Base-by-base conservation (phyloP, 331 rosid species). In the Saraca asoca region DNA sequence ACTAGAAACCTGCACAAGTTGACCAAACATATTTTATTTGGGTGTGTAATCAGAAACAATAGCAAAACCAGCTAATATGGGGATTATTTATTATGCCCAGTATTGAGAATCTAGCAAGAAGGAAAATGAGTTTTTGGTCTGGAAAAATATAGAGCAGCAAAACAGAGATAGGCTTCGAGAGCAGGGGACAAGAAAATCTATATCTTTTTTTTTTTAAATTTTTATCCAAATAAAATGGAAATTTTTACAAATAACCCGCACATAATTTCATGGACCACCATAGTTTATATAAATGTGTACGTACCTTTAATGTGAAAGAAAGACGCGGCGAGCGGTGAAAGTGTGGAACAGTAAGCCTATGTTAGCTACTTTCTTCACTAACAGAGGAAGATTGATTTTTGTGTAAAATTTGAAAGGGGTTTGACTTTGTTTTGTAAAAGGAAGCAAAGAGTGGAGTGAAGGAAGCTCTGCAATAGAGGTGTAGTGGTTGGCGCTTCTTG, bases 271-370 rank as follows among this genome's bases (percentile, higher is more conserved):
- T 70, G 81, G 73, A 76, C 73, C 80, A 51, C 51, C 18, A 3
- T 16, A n/a, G 19, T 35, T 19, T 13, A 49, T 18, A 42, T 18
- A 6, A 39, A 7, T 29, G 3, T 2, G 39, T 6, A 48, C 72
- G 45, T 68, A 80, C 86, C 86, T 80, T 65, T 18, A 37, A 19
- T 50, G 19, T 16, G 4, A 46, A 15, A 73, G 59, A 46, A 13
- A 73, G 64, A 80, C 62, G 84, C 72, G 79, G 81, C 75, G 66
- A 66, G 33, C 71, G 53, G 79, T 41, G 20, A 34, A 57, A 6
- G 38, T 20, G 33, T 51, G 56, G 49, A 18, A 12, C 4, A 58
- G 66, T 57, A 15, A 34, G 38, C n/a, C 13, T 42, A 15, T 43
- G 37, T 16, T 74, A 13, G 29, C 53, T 43, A 43, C 55, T 37